These are phyloP conservation scores for Micractinium sp. DNA, from an alignment of 139 green algal species.

Conservation along the genomic window DNA sequence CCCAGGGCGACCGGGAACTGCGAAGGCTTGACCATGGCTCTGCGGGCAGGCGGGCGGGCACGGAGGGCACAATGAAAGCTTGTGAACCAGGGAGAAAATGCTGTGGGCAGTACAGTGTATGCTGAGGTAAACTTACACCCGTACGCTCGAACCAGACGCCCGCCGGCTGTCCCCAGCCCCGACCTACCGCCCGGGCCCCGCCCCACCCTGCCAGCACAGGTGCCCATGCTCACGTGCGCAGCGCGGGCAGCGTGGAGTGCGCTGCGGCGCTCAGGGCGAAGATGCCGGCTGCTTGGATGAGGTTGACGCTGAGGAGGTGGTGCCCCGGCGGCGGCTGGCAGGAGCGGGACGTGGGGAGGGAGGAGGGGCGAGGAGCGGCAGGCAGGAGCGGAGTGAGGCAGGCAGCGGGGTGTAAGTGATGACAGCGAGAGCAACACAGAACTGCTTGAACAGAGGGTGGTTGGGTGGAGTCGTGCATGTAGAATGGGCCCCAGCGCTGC, in stretches of 20 bases:
- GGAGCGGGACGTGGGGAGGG: neutral
- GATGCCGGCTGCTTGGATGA: slow-evolving; percentile 56
- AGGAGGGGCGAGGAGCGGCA: neutral
- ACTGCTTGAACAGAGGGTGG: too few species aligned
- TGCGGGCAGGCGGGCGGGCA: neutral
- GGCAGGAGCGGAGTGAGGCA: neutral
- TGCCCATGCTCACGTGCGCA: slow-evolving; percentile 44
- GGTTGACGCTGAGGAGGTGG: slow-evolving; percentile 1
- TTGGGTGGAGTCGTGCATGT: too few species aligned
- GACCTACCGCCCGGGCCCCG: neutral
- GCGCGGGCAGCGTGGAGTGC: slow-evolving; percentile 61
- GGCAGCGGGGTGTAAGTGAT: neutral
- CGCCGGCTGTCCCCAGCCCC: neutral
- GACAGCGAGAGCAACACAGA: neutral
- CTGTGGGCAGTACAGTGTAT: neutral
- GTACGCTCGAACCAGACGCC: neutral
- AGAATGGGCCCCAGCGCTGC: too few species aligned
- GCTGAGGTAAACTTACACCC: too few species aligned
- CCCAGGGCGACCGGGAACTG: slow-evolving; percentile 44
- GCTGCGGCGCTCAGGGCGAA: slow-evolving; percentile 60
- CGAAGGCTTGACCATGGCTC: slow-evolving; percentile 49
- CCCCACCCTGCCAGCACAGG: neutral
- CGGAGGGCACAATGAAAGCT: neutral
- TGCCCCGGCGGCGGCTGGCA: slow-evolving; percentile 23
- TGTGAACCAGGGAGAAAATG: neutral